Conservation (phyloP, 2,329 filamentous ascomycete species). For the Ascocoryne sarcoides region DNA sequence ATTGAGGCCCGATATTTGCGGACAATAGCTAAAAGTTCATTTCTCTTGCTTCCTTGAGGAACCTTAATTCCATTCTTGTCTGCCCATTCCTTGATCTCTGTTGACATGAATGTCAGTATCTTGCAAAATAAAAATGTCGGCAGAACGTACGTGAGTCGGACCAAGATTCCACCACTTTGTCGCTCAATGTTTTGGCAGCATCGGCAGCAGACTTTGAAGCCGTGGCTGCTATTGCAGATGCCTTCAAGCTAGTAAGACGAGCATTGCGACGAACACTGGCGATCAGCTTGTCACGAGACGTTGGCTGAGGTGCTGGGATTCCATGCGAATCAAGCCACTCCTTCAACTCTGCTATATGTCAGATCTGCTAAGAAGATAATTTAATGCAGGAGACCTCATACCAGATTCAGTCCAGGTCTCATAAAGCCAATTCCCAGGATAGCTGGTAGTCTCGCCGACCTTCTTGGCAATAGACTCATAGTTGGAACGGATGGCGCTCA, state of each 20-base stretch:
- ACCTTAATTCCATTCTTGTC: slow-evolving; percentile 87
- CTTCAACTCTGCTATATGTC: slow-evolving; percentile 60
- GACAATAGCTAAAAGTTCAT: slow-evolving; percentile 82
- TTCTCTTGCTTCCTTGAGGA: slow-evolving; percentile 78
- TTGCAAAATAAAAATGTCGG: background rate
- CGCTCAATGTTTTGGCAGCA: slow-evolving; percentile 67
- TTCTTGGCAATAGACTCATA: slow-evolving; percentile 73
- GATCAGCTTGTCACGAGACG: slow-evolving; percentile 77
- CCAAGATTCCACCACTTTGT: slow-evolving; percentile 84
- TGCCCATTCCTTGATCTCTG: slow-evolving; percentile 79
- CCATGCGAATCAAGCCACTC: slow-evolving; percentile 86
- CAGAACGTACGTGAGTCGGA: slow-evolving; percentile 51
- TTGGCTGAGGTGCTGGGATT: slow-evolving; percentile 76
- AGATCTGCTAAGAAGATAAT: slow-evolving; percentile 8
- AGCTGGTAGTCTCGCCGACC: slow-evolving; percentile 66
- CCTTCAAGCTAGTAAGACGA: slow-evolving; percentile 63
- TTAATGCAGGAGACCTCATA: slow-evolving; percentile 9
- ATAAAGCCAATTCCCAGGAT: slow-evolving; percentile 94
- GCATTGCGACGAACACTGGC: slow-evolving; percentile 86
- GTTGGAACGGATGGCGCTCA: slow-evolving; percentile 68
- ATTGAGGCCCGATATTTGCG: slow-evolving; percentile 76
- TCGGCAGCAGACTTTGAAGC: slow-evolving; percentile 57
- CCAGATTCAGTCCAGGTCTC: slow-evolving; percentile 74
- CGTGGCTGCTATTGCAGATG: slow-evolving; percentile 50
- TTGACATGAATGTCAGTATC: slow-evolving; percentile 8